A percentile compares a stretch with the other conserved stretches of the same genome.
These are phyloP conservation scores for Hypoxylon sp. DNA, from an alignment of 2,329 filamentous ascomycete genomes.

Conservation along the genomic window DNA sequence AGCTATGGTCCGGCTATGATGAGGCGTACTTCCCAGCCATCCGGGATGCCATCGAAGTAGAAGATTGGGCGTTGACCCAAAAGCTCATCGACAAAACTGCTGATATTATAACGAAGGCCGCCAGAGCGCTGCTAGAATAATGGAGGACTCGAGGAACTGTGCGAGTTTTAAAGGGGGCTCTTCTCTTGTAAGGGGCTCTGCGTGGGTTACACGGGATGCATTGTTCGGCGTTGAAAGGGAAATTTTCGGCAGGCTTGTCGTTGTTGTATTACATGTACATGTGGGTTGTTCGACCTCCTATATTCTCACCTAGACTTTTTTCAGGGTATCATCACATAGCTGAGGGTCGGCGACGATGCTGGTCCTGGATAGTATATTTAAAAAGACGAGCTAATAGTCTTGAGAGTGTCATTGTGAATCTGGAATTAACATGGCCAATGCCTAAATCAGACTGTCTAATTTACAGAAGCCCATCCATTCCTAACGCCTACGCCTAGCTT, in stretches of 20 bases:
- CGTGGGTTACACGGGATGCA: slow-evolving; percentile 31
- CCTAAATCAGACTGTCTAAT: not conserved
- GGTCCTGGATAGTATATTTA: slow-evolving; percentile 22
- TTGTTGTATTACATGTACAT: slow-evolving; percentile 39
- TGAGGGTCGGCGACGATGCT: slow-evolving; percentile 19
- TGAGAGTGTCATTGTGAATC: slow-evolving; percentile 7
- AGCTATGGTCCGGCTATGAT: slow-evolving; percentile 79
- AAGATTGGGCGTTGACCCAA: slow-evolving; percentile 79
- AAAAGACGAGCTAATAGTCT: slow-evolving; percentile 13
- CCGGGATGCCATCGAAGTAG: slow-evolving; percentile 80
- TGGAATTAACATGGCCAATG: not conserved
- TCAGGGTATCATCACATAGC: slow-evolving; percentile 42
- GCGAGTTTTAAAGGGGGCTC: slow-evolving; percentile 2
- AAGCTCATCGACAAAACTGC: slow-evolving; percentile 80
- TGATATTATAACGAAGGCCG: slow-evolving; percentile 66
- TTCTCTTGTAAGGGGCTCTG: slow-evolving; percentile 5
- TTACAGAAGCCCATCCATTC: not conserved
- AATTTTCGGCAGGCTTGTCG: slow-evolving; percentile 19
- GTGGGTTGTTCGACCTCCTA: slow-evolving; percentile 30
- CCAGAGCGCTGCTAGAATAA: slow-evolving; percentile 43
- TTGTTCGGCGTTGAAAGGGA: slow-evolving; percentile 40
- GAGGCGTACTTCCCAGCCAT: slow-evolving; percentile 85
- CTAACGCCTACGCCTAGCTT: not conserved
- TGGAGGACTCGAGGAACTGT: not conserved
- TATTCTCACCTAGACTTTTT: slow-evolving; percentile 32